These are phyloP conservation scores for Syzygium oleosum DNA, from an alignment of 345 rosid species.

Conservation along the genomic window DNA sequence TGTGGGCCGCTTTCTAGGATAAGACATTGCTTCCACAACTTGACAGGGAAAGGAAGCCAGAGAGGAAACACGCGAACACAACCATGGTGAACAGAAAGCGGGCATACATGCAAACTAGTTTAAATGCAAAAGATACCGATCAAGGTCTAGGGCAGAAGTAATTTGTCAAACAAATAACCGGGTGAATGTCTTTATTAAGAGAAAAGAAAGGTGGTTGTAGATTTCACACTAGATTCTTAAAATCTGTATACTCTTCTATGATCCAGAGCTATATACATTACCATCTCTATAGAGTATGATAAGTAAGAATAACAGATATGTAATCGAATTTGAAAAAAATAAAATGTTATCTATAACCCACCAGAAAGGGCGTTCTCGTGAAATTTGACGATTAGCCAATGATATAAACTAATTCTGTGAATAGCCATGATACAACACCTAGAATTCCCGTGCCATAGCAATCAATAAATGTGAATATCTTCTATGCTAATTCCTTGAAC, in stretches of 20 bases:
- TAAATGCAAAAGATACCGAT: background rate
- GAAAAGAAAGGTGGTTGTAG: background rate
- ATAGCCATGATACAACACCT: background rate
- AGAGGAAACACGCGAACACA: background rate
- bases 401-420: background rate
- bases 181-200: background rate
- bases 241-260: background rate
- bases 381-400: background rate
- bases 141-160: background rate
- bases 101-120: background rate
- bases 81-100: background rate
- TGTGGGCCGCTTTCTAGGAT: too few relatives aligned
- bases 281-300: background rate
- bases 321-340: background rate
- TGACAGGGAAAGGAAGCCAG: background rate
- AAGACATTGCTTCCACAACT: background rate
- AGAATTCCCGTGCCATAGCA: background rate
- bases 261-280: background rate
- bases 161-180: background rate
- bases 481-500: background rate
- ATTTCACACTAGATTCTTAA: background rate
- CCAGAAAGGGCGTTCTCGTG: background rate
- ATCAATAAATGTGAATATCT: background rate
- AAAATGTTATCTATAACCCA: background rate
- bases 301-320: background rate